phyloP scores from a whole-genome alignment of 345 rosid species.

The Rubroshorea leprosula region DNA sequence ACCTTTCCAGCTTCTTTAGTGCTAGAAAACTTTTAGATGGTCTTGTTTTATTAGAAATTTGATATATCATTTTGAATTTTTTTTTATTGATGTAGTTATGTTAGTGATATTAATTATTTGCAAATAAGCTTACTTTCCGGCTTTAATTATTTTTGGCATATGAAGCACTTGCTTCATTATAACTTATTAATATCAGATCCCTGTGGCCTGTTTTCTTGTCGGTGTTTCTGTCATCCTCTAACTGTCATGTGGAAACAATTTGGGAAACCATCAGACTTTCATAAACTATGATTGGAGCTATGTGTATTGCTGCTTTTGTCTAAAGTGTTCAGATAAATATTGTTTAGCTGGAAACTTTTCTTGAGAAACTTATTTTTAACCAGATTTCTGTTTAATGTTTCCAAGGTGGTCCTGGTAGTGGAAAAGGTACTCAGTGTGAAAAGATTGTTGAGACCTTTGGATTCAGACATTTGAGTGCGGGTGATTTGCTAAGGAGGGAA shows the following conservation, averaged over 20 bases:
- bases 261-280: neutral
- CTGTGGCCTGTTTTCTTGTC: neutral
- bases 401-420: constrained; percentile 81
- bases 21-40: too few relatives aligned
- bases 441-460: constrained; percentile 69
- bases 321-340: neutral
- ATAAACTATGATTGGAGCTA: neutral
- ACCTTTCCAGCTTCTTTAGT: too few relatives aligned
- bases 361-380: constrained; percentile 3
- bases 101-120: neutral
- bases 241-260: neutral
- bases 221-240: neutral
- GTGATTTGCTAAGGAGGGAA: constrained; percentile 69
- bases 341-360: neutral
- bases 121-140: neutral
- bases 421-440: constrained; percentile 82
- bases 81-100: neutral
- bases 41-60: neutral
- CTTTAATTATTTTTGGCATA: neutral
- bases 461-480: constrained; percentile 64
- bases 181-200: neutral
- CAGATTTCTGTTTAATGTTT: neutral
- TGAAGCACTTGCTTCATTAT: neutral
- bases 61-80: neutral
- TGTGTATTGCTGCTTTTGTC: neutral